Percentiles rank a stretch among this genome's conserved stretches.
Conservation (phyloP, 2,329 filamentous ascomycete genomes). For the Erysiphe pulchra region DNA sequence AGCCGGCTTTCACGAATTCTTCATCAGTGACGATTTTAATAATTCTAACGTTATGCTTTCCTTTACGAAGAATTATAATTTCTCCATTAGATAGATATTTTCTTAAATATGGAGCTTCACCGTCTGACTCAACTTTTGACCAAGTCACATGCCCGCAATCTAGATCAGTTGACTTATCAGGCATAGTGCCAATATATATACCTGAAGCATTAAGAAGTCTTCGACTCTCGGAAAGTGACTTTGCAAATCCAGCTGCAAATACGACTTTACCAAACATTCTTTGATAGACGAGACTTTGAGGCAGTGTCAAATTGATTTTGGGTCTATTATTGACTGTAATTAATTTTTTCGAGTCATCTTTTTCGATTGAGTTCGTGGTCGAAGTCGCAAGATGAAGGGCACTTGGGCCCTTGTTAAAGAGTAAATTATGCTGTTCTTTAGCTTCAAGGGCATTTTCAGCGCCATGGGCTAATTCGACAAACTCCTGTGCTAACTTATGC, state of each 20-base stretch:
- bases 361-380: not conserved
- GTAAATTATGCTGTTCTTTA: constrained; percentile 24
- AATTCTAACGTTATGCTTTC: constrained; percentile 36
- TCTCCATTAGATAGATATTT: constrained; percentile 33
- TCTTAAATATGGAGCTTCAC: constrained; percentile 28
- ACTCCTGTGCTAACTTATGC: constrained; percentile 58
- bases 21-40: constrained; percentile 32
- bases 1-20: constrained; percentile 9
- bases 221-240: constrained; percentile 29
- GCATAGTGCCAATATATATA: constrained; percentile 28
- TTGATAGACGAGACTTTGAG: constrained; percentile 25
- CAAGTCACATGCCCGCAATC: constrained; percentile 28
- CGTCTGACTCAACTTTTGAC: constrained; percentile 29
- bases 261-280: constrained; percentile 33
- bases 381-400: not conserved
- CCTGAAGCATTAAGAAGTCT: constrained; percentile 28
- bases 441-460: constrained; percentile 33
- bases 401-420: constrained; percentile 18
- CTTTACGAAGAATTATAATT: constrained; percentile 32
- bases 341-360: not conserved
- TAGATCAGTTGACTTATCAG: constrained; percentile 15
- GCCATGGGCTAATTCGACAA: constrained; percentile 60
- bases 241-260: constrained; percentile 30
- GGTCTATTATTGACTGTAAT: constrained; percentile 21
- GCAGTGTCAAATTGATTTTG: constrained; percentile 30